phyloP scores from a whole-genome alignment of 192 early-diverging fungal species.

The Geranomyces michiganensis region DNA sequence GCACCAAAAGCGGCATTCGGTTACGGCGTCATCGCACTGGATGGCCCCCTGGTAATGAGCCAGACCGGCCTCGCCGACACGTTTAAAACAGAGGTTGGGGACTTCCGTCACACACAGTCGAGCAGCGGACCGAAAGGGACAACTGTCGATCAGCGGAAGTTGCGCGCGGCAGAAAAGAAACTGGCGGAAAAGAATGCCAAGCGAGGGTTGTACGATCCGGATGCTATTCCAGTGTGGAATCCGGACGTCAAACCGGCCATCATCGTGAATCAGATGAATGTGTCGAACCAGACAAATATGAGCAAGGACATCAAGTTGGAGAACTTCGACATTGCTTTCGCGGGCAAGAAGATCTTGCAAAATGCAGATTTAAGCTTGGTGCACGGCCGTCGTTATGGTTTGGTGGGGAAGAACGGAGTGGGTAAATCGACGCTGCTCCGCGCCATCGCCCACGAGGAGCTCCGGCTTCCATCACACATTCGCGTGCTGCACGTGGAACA shows the following conservation, averaged over 20 bases:
- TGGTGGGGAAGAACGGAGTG: slow-evolving; percentile 92
- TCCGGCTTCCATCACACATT: slow-evolving; percentile 87
- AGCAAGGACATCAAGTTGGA: slow-evolving; percentile 96
- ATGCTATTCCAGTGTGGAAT: slow-evolving; percentile 67
- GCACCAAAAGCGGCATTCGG: slow-evolving; percentile 35
- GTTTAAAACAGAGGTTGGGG: slow-evolving; percentile 18
- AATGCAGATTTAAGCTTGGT: slow-evolving; percentile 80
- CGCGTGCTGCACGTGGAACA: slow-evolving; percentile 97
- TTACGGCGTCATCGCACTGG: slow-evolving; percentile 61
- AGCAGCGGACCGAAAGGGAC: slow-evolving; percentile 34
- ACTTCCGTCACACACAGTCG: slow-evolving; percentile 47
- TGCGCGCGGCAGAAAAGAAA: slow-evolving; percentile 90
- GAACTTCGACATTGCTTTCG: slow-evolving; percentile 92
- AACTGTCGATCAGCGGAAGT: slow-evolving; percentile 67
- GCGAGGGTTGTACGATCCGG: slow-evolving; percentile 65
- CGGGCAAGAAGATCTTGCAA: slow-evolving; percentile 90
- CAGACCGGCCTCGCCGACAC: slow-evolving; percentile 21
- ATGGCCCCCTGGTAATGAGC: slow-evolving; percentile 72
- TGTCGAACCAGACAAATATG: slow-evolving; percentile 77
- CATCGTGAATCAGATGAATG: slow-evolving; percentile 89
- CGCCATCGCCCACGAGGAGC: slow-evolving; percentile 80
- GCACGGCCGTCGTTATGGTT: slow-evolving; percentile 91
- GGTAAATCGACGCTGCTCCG: slow-evolving; percentile 85
- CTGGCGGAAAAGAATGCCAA: slow-evolving; percentile 89
- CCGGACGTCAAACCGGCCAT: slow-evolving; percentile 59